Evolutionary conservation across 306 rosid genomes (phyloP).

Genomic region (Geum urbanum): DNA sequence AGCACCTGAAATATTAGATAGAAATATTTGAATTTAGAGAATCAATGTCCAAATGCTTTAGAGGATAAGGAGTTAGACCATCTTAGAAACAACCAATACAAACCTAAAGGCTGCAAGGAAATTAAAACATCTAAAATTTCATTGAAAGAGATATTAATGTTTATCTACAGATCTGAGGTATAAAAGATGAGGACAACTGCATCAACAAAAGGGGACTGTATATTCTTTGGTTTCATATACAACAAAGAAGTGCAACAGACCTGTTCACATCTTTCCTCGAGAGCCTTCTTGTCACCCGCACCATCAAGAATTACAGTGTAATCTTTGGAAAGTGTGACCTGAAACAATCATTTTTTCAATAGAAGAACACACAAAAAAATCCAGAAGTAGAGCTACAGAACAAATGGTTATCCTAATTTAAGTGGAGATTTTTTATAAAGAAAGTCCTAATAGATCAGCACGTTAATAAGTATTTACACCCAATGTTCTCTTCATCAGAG

Average conservation of each 20-base stretch:
- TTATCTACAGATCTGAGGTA: neutral
- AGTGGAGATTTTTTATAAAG: neutral
- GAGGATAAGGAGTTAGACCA: too few relatives aligned
- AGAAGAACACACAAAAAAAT: neutral
- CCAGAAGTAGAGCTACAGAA: neutral
- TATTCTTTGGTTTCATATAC: neutral
- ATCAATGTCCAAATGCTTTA: too few relatives aligned
- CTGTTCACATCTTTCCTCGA: constrained; percentile 98
- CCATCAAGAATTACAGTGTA: constrained; percentile 96
- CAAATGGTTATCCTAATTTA: too few relatives aligned
- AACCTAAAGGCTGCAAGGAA: too few relatives aligned
- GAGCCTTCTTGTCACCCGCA: constrained; percentile 78
- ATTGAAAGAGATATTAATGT: too few relatives aligned
- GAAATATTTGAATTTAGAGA: too few relatives aligned
- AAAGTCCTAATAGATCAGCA: neutral
- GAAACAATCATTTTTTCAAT: constrained; percentile 11
- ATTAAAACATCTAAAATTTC: too few relatives aligned
- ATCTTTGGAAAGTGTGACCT: constrained; percentile 93
- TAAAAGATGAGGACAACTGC: neutral
- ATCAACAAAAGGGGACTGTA: neutral
- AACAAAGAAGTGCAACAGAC: constrained; percentile 38
- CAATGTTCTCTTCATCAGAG: neutral
- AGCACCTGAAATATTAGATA: too few relatives aligned
- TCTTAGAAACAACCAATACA: too few relatives aligned
- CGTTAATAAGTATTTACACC: neutral